Conservation (phyloP, 495 filamentous ascomycete genomes). For the Lasiosphaeria miniovina region DNA sequence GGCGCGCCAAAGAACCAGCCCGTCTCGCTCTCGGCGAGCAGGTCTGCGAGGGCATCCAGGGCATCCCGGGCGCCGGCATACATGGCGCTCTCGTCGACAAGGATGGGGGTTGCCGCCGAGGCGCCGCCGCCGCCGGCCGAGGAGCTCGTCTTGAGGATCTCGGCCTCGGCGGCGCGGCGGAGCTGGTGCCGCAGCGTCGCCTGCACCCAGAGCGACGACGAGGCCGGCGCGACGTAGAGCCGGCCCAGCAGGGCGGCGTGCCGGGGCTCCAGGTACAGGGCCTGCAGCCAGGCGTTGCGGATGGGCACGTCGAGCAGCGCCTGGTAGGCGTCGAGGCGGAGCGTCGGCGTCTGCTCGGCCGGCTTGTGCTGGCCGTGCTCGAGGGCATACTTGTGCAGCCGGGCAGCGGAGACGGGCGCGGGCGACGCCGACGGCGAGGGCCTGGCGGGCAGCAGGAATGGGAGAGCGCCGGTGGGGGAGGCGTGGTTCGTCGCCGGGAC, state of each 20-base stretch:
- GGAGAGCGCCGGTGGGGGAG: slow-evolving; percentile 80
- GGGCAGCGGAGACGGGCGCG: slow-evolving; percentile 40
- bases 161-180: slow-evolving; percentile 63
- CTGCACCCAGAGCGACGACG: slow-evolving; percentile 62
- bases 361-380: slow-evolving; percentile 25
- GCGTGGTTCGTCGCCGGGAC: slow-evolving; percentile 86
- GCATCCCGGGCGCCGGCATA: slow-evolving; percentile 69
- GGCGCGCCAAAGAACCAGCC: slow-evolving; percentile 38
- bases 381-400: slow-evolving; percentile 67
- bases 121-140: slow-evolving; percentile 32
- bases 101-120: slow-evolving; percentile 20
- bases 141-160: slow-evolving; percentile 70
- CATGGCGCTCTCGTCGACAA: slow-evolving; percentile 57
- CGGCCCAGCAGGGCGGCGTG: slow-evolving; percentile 61
- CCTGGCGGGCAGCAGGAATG: slow-evolving; percentile 71
- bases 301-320: slow-evolving; percentile 76
- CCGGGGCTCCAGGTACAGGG: slow-evolving; percentile 67
- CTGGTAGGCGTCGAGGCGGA: slow-evolving; percentile 72
- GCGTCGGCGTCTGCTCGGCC: slow-evolving; percentile 11
- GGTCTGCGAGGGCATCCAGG: slow-evolving; percentile 67
- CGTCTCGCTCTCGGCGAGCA: slow-evolving; percentile 57
- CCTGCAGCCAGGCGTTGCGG: slow-evolving; percentile 83
- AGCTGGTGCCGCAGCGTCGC: slow-evolving; percentile 61
- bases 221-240: slow-evolving; percentile 66
- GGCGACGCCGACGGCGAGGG: slow-evolving; percentile 8